Evolutionary conservation across 75 land plant genomes (phyloP).

Genomic region (Selaginella moellendorffii): DNA sequence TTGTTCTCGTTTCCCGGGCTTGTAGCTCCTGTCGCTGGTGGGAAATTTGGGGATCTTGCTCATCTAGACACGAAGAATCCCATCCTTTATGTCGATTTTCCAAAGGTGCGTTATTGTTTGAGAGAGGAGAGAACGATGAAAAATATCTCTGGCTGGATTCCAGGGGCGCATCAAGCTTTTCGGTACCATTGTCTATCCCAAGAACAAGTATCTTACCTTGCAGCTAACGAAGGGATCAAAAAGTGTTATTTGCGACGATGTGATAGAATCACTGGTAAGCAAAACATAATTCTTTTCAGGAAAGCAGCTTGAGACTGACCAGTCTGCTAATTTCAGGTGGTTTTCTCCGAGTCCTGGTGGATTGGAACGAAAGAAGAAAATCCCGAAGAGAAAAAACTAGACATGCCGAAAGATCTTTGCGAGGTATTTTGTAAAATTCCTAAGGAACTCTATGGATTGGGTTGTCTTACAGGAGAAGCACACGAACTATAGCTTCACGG

Average conservation of each 20-base stretch:
- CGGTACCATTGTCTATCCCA: constrained; percentile 82
- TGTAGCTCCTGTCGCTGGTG: constrained; percentile 66
- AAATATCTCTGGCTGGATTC: no score
- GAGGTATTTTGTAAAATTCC: constrained; percentile 29
- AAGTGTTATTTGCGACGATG: constrained; percentile 73
- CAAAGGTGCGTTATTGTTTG: constrained; percentile 66
- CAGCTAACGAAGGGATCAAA: constrained; percentile 52
- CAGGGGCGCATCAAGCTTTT: constrained; percentile 88
- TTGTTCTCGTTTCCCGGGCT: no score
- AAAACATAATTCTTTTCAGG: not conserved
- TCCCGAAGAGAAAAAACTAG: constrained; percentile 65
- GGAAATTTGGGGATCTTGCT: constrained; percentile 74
- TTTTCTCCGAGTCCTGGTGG: constrained; percentile 96
- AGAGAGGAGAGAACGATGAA: no score
- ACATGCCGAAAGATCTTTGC: constrained; percentile 50
- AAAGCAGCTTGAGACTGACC: not conserved
- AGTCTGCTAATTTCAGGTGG: constrained; percentile 41
- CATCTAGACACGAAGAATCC: constrained; percentile 70
- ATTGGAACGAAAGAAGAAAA: constrained; percentile 86
- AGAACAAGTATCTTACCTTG: constrained; percentile 80
- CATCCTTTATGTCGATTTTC: constrained; percentile 76
- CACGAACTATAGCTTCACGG: constrained; percentile 62
- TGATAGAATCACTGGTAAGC: constrained; percentile 70
- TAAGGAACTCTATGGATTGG: not conserved
- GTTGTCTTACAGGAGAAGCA: constrained; percentile 29